These are phyloP conservation scores for Candida easanensis DNA, from an alignment of 805 yeast species.

Conservation along the genomic window DNA sequence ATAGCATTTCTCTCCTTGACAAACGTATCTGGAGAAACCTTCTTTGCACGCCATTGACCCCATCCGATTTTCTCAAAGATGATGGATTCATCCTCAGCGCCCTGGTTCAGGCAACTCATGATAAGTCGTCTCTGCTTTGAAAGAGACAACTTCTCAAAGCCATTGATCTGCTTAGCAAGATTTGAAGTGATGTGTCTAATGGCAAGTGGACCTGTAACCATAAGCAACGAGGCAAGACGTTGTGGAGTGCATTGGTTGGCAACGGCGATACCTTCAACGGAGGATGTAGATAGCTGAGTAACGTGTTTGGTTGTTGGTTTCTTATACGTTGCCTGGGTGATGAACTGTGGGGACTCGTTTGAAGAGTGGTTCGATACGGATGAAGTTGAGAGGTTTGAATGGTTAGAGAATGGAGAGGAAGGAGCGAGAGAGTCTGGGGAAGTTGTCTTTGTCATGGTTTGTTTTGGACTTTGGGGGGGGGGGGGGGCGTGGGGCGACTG, in stretches of 20 bases:
- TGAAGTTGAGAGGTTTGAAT: slow-evolving; percentile 16
- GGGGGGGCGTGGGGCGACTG: neutral
- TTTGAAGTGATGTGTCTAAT: slow-evolving; percentile 86
- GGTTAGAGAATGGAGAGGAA: slow-evolving; percentile 27
- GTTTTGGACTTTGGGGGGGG: neutral
- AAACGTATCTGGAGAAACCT: slow-evolving; percentile 37
- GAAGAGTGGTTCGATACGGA: slow-evolving; percentile 12
- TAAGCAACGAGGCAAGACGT: slow-evolving; percentile 64
- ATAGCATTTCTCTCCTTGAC: slow-evolving; percentile 40
- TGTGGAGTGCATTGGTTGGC: slow-evolving; percentile 83
- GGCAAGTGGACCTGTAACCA: slow-evolving; percentile 81
- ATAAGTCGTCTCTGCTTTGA: slow-evolving; percentile 89
- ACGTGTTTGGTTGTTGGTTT: slow-evolving; percentile 28
- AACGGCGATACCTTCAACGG: slow-evolving; percentile 85
- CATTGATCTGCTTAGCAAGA: slow-evolving; percentile 67
- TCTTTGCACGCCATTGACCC: slow-evolving; percentile 94
- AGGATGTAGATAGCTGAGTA: slow-evolving; percentile 61
- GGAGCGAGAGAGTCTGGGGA: slow-evolving; percentile 28
- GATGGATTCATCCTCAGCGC: slow-evolving; percentile 49
- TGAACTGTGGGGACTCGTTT: slow-evolving; percentile 25
- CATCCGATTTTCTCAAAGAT: slow-evolving; percentile 93
- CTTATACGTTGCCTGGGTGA: slow-evolving; percentile 26
- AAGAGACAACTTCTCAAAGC: slow-evolving; percentile 74
- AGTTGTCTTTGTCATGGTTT: slow-evolving; percentile 10
- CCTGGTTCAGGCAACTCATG: slow-evolving; percentile 82